These are phyloP conservation scores for Ambrosiella beaveri DNA, from an alignment of 2,329 filamentous ascomycete species.

Conservation along the genomic window DNA sequence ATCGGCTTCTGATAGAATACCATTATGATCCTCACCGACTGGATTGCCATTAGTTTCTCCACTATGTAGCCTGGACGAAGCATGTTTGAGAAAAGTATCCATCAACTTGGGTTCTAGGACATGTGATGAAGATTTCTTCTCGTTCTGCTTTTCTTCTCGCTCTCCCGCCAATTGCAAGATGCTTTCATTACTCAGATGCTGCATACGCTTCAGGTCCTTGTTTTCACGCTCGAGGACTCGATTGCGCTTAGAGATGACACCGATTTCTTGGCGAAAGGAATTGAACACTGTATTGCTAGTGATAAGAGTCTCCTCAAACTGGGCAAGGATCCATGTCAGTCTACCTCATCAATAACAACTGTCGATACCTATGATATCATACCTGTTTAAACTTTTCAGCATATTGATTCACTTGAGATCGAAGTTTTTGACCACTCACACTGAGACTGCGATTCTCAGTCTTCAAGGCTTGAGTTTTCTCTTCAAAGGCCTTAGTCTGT, in stretches of 20 bases:
- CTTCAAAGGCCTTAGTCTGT: slow-evolving; percentile 59
- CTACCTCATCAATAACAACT: not conserved
- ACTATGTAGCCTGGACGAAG: too few species aligned
- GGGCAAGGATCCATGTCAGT: slow-evolving; percentile 12
- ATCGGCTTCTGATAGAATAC: slow-evolving; percentile 1
- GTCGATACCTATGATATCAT: slow-evolving; percentile 21
- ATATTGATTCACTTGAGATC: slow-evolving; percentile 93
- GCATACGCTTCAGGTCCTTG: slow-evolving; percentile 73
- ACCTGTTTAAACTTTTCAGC: slow-evolving; percentile 99
- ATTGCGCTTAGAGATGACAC: slow-evolving; percentile 98
- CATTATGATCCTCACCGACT: slow-evolving; percentile 1
- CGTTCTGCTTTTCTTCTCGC: slow-evolving; percentile 47
- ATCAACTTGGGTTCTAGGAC: too few species aligned
- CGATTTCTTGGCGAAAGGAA: slow-evolving; percentile 97
- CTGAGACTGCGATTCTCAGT: slow-evolving; percentile 88
- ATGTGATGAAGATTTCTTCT: too few species aligned
- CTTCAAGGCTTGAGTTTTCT: slow-evolving; percentile 69
- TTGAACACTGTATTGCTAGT: slow-evolving; percentile 96
- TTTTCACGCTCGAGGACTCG: slow-evolving; percentile 96
- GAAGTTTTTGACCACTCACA: slow-evolving; percentile 83
- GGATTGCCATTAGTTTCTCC: not conserved
- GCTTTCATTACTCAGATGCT: slow-evolving; percentile 83
- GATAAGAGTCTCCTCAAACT: slow-evolving; percentile 97
- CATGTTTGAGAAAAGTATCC: too few species aligned
- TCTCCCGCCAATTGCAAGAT: slow-evolving; percentile 97